These are phyloP conservation scores for Nicotiana paniculata DNA, from an alignment of 257 asterid genomes.

Conservation along the genomic window DNA sequence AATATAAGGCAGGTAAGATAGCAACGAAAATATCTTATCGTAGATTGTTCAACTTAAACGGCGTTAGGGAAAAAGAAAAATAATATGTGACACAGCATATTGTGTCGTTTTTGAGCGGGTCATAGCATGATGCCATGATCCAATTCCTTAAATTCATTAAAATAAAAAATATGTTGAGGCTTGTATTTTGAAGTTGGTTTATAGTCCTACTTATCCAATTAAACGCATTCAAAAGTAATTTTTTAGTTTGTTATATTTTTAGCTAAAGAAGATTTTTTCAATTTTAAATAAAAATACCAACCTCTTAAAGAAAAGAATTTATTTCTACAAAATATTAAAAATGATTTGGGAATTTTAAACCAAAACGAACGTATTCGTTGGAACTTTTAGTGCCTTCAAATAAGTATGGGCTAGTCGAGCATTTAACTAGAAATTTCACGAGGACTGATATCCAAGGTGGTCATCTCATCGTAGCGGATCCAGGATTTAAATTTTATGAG, in stretches of 20 bases:
- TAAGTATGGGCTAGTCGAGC: too few relatives aligned
- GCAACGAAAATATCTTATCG: not conserved
- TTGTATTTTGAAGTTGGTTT: not conserved
- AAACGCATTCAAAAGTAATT: too few relatives aligned
- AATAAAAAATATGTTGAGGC: too few relatives aligned
- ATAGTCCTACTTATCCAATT: not conserved
- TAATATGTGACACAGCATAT: not conserved
- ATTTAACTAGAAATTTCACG: not conserved
- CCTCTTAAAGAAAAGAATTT: too few relatives aligned
- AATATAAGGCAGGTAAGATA: not conserved
- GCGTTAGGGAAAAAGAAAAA: not conserved
- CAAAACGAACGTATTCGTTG: too few relatives aligned
- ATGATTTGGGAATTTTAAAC: too few relatives aligned
- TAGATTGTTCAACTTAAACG: not conserved
- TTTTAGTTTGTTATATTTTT: not conserved
- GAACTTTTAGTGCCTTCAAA: too few relatives aligned
- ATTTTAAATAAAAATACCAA: too few relatives aligned
- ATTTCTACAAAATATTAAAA: too few relatives aligned
- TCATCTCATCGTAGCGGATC: not conserved
- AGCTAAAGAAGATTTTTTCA: not conserved
- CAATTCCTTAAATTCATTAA: not conserved
- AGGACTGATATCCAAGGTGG: constrained; percentile 12
- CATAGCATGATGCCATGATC: not conserved
- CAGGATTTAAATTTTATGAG: too few relatives aligned
- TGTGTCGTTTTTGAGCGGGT: not conserved